Evolutionary conservation across 441 rosid genomes (phyloP), one percentile per base, ranked within the genome.

Genomic region (Biscutella laevigata): DNA sequence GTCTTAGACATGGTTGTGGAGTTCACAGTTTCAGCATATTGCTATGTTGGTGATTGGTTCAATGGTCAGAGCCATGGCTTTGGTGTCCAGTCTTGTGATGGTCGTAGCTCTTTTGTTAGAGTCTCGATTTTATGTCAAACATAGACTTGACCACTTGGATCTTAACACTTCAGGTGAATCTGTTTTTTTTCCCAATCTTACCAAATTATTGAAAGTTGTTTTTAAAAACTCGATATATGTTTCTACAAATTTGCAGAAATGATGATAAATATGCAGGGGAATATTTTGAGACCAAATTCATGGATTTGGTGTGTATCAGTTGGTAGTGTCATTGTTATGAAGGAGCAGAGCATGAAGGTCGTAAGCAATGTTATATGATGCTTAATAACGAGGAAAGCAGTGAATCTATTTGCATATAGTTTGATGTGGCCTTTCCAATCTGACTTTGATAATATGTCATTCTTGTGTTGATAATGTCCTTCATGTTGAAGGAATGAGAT

Each of bases 311-410:
- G 83, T 83, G 13, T 91, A 91, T 57, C 88, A 76, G 54, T 91
- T 11, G 85, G 84, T 21, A 85, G 83, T 48, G 95, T 56, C 98
- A 91, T 30, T 79, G 80, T 62, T 88, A 87, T 0, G 91, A 91
- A 66, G 96, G 98, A 7, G 85, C 95, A 8, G 87, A 96, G 98
- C 96, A 91, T 10, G 95, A 91, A 74, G 96, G 95, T 34, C 77
- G 76, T 61, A 87, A 77, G 48, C 96, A 91, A 72, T 96, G 98
- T 0, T 80, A 71, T n/a, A n/a, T n/a, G n/a, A n/a, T n/a, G n/a
- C n/a, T n/a, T 60, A 95, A 95, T 46, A 17, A 17, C 20, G 20
- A 17, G 20, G 20, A 17, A 17, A 17, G 3, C 20, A 17, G 3
- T 17, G 20, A 17, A 17, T 17, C 20, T 17, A 17, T 17, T 17